Evolutionary conservation across 73 alveolate genomes (phyloP).

Genomic region (Effrenium voratum): DNA sequence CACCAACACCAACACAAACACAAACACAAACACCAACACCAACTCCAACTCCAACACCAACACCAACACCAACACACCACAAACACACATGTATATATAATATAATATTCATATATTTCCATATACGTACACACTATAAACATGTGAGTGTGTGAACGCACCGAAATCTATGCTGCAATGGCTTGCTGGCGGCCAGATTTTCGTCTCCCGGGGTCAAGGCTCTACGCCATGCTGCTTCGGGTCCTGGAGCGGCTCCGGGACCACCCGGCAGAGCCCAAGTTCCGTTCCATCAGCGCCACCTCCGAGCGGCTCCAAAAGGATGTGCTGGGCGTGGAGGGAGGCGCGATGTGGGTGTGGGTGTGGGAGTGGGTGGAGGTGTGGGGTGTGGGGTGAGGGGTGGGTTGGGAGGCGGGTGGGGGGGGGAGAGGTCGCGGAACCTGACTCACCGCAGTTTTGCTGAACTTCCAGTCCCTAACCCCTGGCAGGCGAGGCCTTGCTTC

Average conservation of each 20-base stretch:
- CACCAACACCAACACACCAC: neutral
- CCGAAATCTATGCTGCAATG: too few species aligned
- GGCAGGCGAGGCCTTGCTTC: conserved; percentile 6
- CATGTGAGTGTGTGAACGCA: too few species aligned
- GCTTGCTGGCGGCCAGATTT: too few species aligned
- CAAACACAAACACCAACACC: neutral
- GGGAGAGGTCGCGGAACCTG: neutral
- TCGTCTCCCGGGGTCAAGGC: neutral
- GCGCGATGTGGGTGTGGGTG: neutral
- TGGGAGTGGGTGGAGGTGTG: neutral
- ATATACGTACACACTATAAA: too few species aligned
- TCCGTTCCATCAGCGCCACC: neutral
- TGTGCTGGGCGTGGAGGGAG: conserved; percentile 10
- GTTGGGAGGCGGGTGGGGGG: neutral
- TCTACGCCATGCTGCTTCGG: conserved; percentile 19
- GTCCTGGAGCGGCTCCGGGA: conserved; percentile 24
- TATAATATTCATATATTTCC: too few species aligned
- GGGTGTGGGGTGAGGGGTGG: neutral
- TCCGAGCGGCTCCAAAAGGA: neutral
- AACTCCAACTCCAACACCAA: neutral
- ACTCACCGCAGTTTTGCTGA: neutral
- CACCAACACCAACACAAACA: neutral
- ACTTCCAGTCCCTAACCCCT: neutral
- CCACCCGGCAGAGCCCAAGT: conserved; percentile 42
- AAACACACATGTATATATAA: neutral